Base-by-base conservation (phyloP, 1,139 yeast genomes). In the Pichia sp. region DNA sequence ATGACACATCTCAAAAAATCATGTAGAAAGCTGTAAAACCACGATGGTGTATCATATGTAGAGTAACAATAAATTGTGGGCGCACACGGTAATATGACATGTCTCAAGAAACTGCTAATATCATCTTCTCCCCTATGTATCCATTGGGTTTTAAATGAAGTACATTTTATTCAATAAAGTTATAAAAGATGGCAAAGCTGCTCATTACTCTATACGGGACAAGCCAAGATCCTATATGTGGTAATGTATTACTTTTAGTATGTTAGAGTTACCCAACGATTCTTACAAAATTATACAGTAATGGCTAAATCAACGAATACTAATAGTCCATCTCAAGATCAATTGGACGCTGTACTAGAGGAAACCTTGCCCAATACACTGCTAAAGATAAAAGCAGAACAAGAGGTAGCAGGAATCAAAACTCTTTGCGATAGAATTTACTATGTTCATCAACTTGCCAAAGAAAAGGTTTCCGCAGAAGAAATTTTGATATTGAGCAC, bases 401-500 rank as follows among this genome's bases (percentile, higher is more conserved):
- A 32, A 10, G 26, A 10, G 10, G 8, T 8, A n/a, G 45, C 29
- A 1, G 43, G 43, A 26, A 29, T 26, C 19, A 42, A 40, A 19
- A n/a, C 13, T 26, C 15, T 47, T 8, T 47, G 50, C 34, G 34
- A 40, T 38, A 23, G 50, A 29, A 38, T 47, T 40, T 32, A 47
- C 11, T 40, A 47, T 16, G 23, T n/a, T 5, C 29, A n/a, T 15
- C 29, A 47, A 11, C 5, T 11, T 4, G 40, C 31, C 7, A 26
- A 26, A 4, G n/a, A 26, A 6, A 6, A n/a, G 29, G 32, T 40
- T 38, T 8, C 45, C 5, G 30, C 8, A 10, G 26, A 29, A 38
- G n/a, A 47, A 47, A 40, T 47, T 3, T 30, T 47, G 13, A 16
- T 47, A 30, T 41, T 47, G 19, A 47, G 36, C 16, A 40, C 50